Evolutionary conservation across 164 flowering plant species (phyloP).

Genomic region (Taxillus chinensis): DNA sequence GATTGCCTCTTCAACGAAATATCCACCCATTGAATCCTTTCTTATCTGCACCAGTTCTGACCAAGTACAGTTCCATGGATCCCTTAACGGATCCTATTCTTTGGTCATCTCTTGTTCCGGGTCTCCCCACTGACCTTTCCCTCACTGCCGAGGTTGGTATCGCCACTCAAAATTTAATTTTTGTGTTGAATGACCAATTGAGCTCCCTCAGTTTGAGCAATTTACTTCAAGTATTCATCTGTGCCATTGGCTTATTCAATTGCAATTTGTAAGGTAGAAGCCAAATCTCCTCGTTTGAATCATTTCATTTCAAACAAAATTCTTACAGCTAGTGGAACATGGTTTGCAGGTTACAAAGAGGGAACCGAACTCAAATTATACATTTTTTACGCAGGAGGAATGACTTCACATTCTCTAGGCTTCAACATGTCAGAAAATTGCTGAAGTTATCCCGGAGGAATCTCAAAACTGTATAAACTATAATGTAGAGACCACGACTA

Average conservation of each 20-base stretch:
- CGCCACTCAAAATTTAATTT: not conserved
- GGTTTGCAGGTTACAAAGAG: constrained; percentile 57
- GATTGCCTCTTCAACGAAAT: constrained; percentile 44
- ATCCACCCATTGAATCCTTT: constrained; percentile 46
- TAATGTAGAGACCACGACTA: too few species aligned
- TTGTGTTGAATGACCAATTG: too few species aligned
- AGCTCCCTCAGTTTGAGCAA: too few species aligned
- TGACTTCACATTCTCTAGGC: not conserved
- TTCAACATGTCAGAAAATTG: too few species aligned
- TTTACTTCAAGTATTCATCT: too few species aligned
- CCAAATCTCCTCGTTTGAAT: not conserved
- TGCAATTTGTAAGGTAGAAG: too few species aligned
- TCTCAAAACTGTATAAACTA: too few species aligned
- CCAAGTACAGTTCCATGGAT: constrained; percentile 56
- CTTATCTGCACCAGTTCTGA: constrained; percentile 56
- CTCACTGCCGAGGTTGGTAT: constrained; percentile 56
- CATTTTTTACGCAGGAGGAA: constrained; percentile 40
- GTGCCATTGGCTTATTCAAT: too few species aligned
- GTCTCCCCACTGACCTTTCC: constrained; percentile 49
- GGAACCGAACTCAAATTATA: constrained; percentile 45
- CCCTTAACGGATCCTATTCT: constrained; percentile 60
- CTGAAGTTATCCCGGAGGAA: too few species aligned
- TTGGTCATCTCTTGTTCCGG: constrained; percentile 65
- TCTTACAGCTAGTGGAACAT: too few species aligned
- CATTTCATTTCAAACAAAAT: not conserved